phyloP scores from a whole-genome alignment of 352 stramenopile species.

The Pythium phragmiticola region DNA sequence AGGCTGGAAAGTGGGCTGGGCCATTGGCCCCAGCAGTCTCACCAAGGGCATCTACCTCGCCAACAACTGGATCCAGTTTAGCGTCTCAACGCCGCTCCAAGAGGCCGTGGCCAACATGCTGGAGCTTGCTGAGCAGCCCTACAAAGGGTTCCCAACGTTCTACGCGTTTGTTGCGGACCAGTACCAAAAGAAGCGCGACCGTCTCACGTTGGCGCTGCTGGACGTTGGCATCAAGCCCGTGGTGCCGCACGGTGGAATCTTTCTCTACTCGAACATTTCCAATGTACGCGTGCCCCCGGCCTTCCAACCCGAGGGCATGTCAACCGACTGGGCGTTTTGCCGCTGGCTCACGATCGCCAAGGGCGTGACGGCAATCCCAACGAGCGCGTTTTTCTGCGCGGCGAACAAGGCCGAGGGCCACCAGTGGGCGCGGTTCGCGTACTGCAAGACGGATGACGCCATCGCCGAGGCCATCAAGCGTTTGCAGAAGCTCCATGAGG shows the following conservation, averaged over 20 bases:
- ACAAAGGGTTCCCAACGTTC: slow-evolving; percentile 74
- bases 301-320: slow-evolving; percentile 51
- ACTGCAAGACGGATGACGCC: slow-evolving; percentile 96
- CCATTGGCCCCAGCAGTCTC: slow-evolving; percentile 74
- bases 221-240: slow-evolving; percentile 66
- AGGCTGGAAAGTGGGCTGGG: slow-evolving; percentile 93
- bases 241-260: slow-evolving; percentile 66
- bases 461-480: slow-evolving; percentile 84
- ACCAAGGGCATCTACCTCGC: slow-evolving; percentile 74
- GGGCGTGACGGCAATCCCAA: slow-evolving; percentile 92
- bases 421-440: slow-evolving; percentile 91
- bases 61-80: slow-evolving; percentile 90
- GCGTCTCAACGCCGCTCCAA: slow-evolving; percentile 83
- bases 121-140: slow-evolving; percentile 58
- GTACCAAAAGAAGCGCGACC: slow-evolving; percentile 77
- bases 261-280: slow-evolving; percentile 84
- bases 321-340: slow-evolving; percentile 91
- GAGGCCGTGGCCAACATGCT: slow-evolving; percentile 83
- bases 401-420: slow-evolving; percentile 73
- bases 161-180: slow-evolving; percentile 75
- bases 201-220: slow-evolving; percentile 45
- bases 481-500: slow-evolving; percentile 25
- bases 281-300: slow-evolving; percentile 49
- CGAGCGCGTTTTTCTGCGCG: slow-evolving; percentile 89
- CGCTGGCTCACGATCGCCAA: slow-evolving; percentile 91